Evolutionary conservation across 2,329 filamentous ascomycete genomes (phyloP).

Genomic region (Claviceps cyperi): DNA sequence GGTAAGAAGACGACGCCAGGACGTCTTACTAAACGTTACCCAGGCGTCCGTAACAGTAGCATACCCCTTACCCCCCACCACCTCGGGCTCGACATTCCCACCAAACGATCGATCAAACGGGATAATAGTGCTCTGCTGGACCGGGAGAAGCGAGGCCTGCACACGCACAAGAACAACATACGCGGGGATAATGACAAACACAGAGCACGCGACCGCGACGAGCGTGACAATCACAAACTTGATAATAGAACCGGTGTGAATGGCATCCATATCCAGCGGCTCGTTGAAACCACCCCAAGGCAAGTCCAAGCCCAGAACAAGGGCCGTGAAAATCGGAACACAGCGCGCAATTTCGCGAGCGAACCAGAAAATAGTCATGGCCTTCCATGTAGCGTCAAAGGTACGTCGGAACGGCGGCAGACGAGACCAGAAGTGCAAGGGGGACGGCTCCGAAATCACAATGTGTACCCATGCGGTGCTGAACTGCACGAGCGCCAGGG

Average conservation of each 20-base stretch:
- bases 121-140: slow-evolving; percentile 70
- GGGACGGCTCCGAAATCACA: slow-evolving; percentile 57
- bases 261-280: slow-evolving; percentile 15
- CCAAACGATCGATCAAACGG: slow-evolving; percentile 80
- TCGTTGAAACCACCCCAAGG: slow-evolving; percentile 21
- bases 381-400: slow-evolving; percentile 54
- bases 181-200: slow-evolving; percentile 60
- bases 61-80: slow-evolving; percentile 58
- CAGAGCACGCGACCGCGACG: slow-evolving; percentile 33
- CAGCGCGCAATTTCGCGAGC: slow-evolving; percentile 34
- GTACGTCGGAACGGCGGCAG: slow-evolving; percentile 50
- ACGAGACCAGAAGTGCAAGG: slow-evolving; percentile 51
- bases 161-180: slow-evolving; percentile 66
- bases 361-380: slow-evolving; percentile 49
- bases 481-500: slow-evolving; percentile 50
- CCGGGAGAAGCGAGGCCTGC: slow-evolving; percentile 73
- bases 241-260: slow-evolving; percentile 16
- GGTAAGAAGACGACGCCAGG: slow-evolving; percentile 59
- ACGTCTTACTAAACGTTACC: slow-evolving; percentile 58
- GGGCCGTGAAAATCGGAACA: slow-evolving; percentile 29
- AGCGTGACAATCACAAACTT: slow-evolving; percentile 33
- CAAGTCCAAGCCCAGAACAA: slow-evolving; percentile 30
- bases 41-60: slow-evolving; percentile 63
- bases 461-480: slow-evolving; percentile 74
- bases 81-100: slow-evolving; percentile 59